phyloP scores from a whole-genome alignment of 2,329 filamentous ascomycete species.

The Aspergillus fructus region DNA sequence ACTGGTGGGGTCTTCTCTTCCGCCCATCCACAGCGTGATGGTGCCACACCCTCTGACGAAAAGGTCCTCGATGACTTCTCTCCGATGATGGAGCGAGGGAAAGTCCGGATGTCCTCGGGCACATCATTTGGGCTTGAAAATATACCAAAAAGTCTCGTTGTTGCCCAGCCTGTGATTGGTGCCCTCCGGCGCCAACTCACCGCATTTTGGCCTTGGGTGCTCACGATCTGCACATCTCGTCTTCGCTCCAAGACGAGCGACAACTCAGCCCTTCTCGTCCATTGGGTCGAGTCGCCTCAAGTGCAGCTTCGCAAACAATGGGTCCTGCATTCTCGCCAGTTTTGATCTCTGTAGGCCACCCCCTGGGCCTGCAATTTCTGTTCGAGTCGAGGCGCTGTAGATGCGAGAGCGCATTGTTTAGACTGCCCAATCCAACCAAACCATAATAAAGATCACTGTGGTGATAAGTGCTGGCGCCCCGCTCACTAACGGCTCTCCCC shows the following conservation, averaged over 20 bases:
- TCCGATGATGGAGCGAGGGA: neutral
- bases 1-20: neutral
- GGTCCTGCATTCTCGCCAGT: constrained; percentile 1
- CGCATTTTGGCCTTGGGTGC: constrained; percentile 13
- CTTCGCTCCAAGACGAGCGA: neutral
- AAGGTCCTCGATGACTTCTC: neutral
- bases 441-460: constrained; percentile 14
- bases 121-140: constrained; percentile 5
- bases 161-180: constrained; percentile 12
- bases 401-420: constrained; percentile 4
- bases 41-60: neutral
- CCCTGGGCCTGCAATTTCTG: neutral
- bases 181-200: constrained; percentile 16
- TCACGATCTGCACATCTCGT: constrained; percentile 1
- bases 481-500: constrained; percentile 13
- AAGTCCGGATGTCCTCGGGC: neutral
- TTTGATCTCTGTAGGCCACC: neutral
- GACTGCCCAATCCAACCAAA: constrained; percentile 9
- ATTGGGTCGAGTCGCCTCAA: neutral
- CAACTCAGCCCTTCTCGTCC: constrained; percentile 2
- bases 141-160: neutral
- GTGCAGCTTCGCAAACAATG: neutral
- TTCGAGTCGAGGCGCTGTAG: neutral
- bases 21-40: neutral
- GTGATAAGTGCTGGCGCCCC: constrained; percentile 16